phyloP scores from a whole-genome alignment of 352 stramenopile genomes.

The Phytophthora capsici region DNA sequence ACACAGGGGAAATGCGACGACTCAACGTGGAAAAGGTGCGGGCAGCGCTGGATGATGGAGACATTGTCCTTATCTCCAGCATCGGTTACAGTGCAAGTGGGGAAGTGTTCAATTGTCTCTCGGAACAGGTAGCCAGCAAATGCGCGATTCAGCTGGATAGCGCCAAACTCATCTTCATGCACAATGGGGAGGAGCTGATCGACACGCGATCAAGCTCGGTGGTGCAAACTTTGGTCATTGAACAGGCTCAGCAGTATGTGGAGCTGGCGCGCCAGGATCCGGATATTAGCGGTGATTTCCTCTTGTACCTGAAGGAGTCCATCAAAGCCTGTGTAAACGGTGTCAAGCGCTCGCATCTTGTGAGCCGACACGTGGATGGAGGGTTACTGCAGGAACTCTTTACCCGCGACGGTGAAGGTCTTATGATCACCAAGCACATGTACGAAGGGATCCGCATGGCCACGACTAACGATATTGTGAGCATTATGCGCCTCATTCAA shows the following conservation, averaged over 20 bases:
- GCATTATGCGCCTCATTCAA: conserved; percentile 89
- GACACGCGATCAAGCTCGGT: conserved; percentile 83
- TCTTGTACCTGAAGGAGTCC: conserved; percentile 86
- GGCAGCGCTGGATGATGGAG: conserved; percentile 91
- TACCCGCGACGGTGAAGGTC: conserved; percentile 95
- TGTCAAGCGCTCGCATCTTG: conserved; percentile 85
- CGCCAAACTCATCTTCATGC: conserved; percentile 91
- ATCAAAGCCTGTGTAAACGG: conserved; percentile 86
- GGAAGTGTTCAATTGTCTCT: conserved; percentile 93
- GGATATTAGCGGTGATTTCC: conserved; percentile 69
- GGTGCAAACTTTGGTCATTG: conserved; percentile 81
- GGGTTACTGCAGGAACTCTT: conserved; percentile 98
- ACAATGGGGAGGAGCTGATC: conserved; percentile 88
- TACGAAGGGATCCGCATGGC: conserved; percentile 96
- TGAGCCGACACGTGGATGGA: conserved; percentile 86
- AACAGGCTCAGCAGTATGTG: conserved; percentile 85
- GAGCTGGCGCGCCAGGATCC: conserved; percentile 71
- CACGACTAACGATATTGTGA: conserved; percentile 91
- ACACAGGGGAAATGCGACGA: conserved; percentile 93
- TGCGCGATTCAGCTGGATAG: conserved; percentile 82
- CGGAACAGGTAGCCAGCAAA: conserved; percentile 90
- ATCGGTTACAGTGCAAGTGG: conserved; percentile 96
- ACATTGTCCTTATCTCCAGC: conserved; percentile 97
- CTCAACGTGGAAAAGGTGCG: conserved; percentile 94
- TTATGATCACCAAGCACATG: conserved; percentile 97